phyloP scores from a whole-genome alignment of 805 yeast genomes.

The Brettanomyces sp. region DNA sequence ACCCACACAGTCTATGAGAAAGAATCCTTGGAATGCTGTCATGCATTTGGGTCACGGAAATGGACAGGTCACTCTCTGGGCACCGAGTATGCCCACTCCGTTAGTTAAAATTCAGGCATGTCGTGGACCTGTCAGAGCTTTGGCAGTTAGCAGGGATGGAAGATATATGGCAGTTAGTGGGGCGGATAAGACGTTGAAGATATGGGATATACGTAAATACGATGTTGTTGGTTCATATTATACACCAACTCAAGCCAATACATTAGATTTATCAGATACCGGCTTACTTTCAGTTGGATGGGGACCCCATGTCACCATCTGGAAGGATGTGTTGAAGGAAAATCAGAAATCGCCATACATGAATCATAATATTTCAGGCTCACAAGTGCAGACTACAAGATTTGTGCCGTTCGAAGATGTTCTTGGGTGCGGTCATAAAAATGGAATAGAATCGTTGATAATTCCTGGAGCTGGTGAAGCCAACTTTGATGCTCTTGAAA shows the following conservation, averaged over 20 bases:
- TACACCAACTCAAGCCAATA: constrained; percentile 78
- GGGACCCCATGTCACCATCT: constrained; percentile 90
- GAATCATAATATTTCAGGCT: constrained; percentile 79
- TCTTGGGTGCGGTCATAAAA: constrained; percentile 77
- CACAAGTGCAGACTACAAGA: constrained; percentile 53
- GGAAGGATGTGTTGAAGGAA: constrained; percentile 73
- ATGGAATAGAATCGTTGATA: constrained; percentile 74
- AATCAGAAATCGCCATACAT: constrained; percentile 83
- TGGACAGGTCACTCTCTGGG: constrained; percentile 90
- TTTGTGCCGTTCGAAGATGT: constrained; percentile 96
- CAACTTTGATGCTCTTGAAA: constrained; percentile 86
- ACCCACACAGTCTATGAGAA: constrained; percentile 79
- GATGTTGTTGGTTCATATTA: constrained; percentile 61
- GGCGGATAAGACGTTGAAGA: constrained; percentile 70
- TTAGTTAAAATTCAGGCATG: constrained; percentile 72
- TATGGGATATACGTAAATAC: constrained; percentile 90
- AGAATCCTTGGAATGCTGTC: constrained; percentile 93
- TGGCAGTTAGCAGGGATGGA: constrained; percentile 88
- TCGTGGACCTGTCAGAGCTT: constrained; percentile 78
- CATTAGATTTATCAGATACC: constrained; percentile 74
- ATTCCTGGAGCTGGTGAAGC: constrained; percentile 98
- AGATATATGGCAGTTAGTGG: constrained; percentile 91
- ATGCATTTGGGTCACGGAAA: constrained; percentile 89
- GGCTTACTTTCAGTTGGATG: constrained; percentile 86
- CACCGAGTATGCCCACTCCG: constrained; percentile 82